Percentiles rank a stretch among this genome's conserved stretches.
These are phyloP conservation scores for Aphanoascus verrucosus DNA, from an alignment of 2,329 filamentous ascomycete genomes.

Conservation along the genomic window DNA sequence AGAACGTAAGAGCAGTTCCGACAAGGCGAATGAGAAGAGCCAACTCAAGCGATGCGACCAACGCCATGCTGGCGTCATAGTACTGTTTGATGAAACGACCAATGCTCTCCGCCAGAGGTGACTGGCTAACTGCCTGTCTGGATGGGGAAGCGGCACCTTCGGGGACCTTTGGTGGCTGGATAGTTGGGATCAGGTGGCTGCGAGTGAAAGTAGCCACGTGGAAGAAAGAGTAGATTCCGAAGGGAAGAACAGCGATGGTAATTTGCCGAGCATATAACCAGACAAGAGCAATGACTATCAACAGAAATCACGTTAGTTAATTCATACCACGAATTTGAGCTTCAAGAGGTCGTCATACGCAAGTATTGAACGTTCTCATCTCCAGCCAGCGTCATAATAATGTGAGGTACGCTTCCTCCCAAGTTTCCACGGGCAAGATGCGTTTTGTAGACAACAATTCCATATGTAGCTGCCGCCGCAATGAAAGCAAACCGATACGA, in stretches of 20 bases:
- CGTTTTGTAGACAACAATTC: conserved; percentile 97
- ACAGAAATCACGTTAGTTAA: not conserved
- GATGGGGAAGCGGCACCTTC: conserved; percentile 47
- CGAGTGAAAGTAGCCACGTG: conserved; percentile 95
- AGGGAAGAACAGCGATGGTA: conserved; percentile 80
- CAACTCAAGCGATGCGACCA: conserved; percentile 84
- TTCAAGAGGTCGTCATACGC: conserved; percentile 47
- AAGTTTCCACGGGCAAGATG: conserved; percentile 74
- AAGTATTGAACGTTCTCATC: conserved; percentile 99
- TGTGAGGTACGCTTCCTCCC: conserved; percentile 52
- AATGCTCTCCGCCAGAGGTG: conserved; percentile 67
- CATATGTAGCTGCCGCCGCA: conserved; percentile 82
- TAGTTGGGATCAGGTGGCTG: conserved; percentile 78
- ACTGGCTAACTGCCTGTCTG: conserved; percentile 35
- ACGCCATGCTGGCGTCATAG: conserved; percentile 90
- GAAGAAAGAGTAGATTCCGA: conserved; percentile 95
- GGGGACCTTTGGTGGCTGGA: conserved; percentile 55
- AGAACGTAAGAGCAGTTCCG: conserved; percentile 73
- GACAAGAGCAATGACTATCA: conserved; percentile 74
- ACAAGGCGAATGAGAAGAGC: conserved; percentile 74
- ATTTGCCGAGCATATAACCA: conserved; percentile 91
- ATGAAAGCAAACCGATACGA: conserved; percentile 86
- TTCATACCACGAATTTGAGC: not conserved
- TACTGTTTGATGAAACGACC: conserved; percentile 94
- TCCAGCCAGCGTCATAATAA: conserved; percentile 55